Evolutionary conservation across 2,329 filamentous ascomycete species (phyloP).

Genomic region (Bipolaris victoriae): DNA sequence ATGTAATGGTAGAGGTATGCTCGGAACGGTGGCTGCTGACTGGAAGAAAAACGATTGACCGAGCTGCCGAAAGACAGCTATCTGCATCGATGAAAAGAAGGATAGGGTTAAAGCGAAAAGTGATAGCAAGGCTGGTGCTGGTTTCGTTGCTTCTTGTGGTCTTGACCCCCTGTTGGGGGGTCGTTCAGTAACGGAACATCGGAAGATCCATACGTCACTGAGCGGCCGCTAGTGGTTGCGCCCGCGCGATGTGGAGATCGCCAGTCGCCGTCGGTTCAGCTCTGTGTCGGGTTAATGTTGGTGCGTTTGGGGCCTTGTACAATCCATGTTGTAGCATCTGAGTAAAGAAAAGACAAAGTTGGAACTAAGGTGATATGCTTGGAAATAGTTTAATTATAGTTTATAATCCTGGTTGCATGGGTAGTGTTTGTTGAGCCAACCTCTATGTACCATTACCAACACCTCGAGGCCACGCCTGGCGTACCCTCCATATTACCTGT

Average conservation of each 20-base stretch:
- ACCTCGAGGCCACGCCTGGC: not conserved
- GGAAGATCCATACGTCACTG: slow-evolving; percentile 29
- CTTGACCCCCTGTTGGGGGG: slow-evolving; percentile 2
- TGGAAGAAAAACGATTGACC: not conserved
- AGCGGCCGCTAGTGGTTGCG: slow-evolving; percentile 23
- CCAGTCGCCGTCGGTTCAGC: not conserved
- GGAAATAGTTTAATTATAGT: not conserved
- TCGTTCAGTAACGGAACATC: slow-evolving; percentile 13
- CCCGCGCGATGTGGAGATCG: slow-evolving; percentile 22
- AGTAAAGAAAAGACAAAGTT: not conserved
- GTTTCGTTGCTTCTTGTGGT: not conserved
- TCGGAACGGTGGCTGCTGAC: too few relatives aligned
- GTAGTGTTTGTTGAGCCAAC: not conserved
- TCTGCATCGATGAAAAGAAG: slow-evolving; percentile 6
- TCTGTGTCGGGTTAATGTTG: slow-evolving; percentile 6
- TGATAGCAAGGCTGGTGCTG: not conserved
- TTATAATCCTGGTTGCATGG: not conserved
- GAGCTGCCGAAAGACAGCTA: slow-evolving; percentile 8
- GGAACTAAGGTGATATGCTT: not conserved
- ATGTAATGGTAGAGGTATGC: not conserved
- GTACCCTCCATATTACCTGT: not conserved
- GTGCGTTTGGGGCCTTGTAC: not conserved
- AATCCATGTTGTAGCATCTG: not conserved
- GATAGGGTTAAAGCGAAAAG: not conserved
- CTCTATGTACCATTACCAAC: not conserved